Evolutionary conservation across 2,329 filamentous ascomycete genomes (phyloP).

Genomic region (Immersiporthe knoxdaviesiana): DNA sequence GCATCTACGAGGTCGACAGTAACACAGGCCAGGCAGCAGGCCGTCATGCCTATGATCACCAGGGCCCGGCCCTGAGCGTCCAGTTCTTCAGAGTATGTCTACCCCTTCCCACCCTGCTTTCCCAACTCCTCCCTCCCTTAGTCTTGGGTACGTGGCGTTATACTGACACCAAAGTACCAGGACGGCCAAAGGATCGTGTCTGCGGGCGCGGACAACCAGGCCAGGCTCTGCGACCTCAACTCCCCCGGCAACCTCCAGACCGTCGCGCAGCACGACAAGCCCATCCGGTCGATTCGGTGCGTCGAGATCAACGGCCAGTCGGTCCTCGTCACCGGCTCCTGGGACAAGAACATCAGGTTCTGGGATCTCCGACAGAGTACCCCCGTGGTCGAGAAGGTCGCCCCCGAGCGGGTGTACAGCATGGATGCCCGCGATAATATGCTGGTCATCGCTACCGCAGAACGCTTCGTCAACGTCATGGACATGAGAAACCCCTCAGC

Average conservation of each 20-base stretch:
- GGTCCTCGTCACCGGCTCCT: slow-evolving; percentile 89
- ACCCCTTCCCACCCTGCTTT: neutral
- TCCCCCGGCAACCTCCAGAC: slow-evolving; percentile 61
- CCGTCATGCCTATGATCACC: slow-evolving; percentile 84
- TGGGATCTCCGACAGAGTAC: slow-evolving; percentile 75
- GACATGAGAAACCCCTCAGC: slow-evolving; percentile 79
- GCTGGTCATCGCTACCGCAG: slow-evolving; percentile 88
- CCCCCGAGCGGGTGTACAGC: slow-evolving; percentile 82
- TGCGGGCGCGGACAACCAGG: slow-evolving; percentile 86
- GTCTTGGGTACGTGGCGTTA: neutral
- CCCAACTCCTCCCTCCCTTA: neutral
- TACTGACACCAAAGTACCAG: slow-evolving; percentile 49
- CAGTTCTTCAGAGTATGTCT: slow-evolving; percentile 82
- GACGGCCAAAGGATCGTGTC: slow-evolving; percentile 89
- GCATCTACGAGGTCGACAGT: slow-evolving; percentile 86
- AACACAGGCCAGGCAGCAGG: slow-evolving; percentile 77
- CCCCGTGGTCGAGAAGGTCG: slow-evolving; percentile 67
- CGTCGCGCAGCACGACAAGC: slow-evolving; percentile 85
- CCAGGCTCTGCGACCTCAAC: slow-evolving; percentile 83
- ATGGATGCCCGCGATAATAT: slow-evolving; percentile 91
- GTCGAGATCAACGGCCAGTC: slow-evolving; percentile 73
- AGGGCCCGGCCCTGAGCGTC: slow-evolving; percentile 79
- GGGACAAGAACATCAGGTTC: slow-evolving; percentile 90
- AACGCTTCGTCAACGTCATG: slow-evolving; percentile 94
- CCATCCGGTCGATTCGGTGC: slow-evolving; percentile 78